Evolutionary conservation across 805 yeast species (phyloP).

Genomic region (Kodamaea neixiangensis): DNA sequence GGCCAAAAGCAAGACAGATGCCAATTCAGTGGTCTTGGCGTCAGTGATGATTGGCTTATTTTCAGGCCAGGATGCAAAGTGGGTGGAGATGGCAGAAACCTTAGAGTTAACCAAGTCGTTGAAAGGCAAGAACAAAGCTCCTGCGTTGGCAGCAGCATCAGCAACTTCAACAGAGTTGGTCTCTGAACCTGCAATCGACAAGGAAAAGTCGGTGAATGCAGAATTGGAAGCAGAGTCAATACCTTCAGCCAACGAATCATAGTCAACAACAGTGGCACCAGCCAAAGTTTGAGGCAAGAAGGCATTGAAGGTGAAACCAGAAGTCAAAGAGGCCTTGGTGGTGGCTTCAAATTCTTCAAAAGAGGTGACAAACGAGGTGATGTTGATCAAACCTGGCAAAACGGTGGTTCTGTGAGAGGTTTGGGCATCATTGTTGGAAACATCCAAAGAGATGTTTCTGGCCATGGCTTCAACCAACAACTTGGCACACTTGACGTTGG

Average conservation of each 20-base stretch:
- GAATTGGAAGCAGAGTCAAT: constrained; percentile 55
- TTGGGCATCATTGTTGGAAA: constrained; percentile 81
- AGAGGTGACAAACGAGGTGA: constrained; percentile 76
- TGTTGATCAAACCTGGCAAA: constrained; percentile 84
- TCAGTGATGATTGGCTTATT: constrained; percentile 86
- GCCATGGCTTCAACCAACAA: constrained; percentile 91
- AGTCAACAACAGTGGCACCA: constrained; percentile 67
- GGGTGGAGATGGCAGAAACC: constrained; percentile 77
- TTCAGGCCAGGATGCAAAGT: constrained; percentile 81
- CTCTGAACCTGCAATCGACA: constrained; percentile 81
- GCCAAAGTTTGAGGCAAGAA: constrained; percentile 70
- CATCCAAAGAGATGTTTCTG: constrained; percentile 66
- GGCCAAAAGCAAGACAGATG: constrained; percentile 88
- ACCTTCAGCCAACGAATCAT: constrained; percentile 65
- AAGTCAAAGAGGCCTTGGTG: constrained; percentile 68
- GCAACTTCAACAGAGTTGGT: constrained; percentile 62
- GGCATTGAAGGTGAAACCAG: constrained; percentile 88
- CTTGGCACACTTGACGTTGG: constrained; percentile 97
- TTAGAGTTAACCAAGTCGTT: constrained; percentile 66
- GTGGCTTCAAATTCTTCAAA: constrained; percentile 67
- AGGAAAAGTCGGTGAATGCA: constrained; percentile 78
- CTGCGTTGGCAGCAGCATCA: constrained; percentile 65
- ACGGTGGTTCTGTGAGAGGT: constrained; percentile 81
- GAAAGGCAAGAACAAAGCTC: constrained; percentile 80
- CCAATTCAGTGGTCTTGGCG: constrained; percentile 88